Evolutionary conservation across 805 yeast genomes (phyloP).

Genomic region (Metschnikowia koreensis): DNA sequence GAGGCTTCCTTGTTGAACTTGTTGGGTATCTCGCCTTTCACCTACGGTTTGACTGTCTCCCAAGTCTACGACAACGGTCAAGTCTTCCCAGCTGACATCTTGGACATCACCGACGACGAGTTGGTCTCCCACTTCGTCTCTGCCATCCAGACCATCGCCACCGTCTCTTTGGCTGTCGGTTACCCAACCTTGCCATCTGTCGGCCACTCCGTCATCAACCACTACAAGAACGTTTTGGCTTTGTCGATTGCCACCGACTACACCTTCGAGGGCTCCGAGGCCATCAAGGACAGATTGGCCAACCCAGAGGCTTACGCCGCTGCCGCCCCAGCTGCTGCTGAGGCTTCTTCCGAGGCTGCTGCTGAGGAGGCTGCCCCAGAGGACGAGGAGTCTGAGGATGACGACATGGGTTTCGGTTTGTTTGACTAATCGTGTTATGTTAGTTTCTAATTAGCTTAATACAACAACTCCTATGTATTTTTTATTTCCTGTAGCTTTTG

Average conservation of each 20-base stretch:
- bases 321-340: constrained; percentile 97
- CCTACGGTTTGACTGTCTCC: constrained; percentile 95
- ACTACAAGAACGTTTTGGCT: constrained; percentile 98
- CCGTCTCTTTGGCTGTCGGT: constrained; percentile 94
- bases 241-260: constrained; percentile 97
- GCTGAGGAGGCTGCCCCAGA: constrained; percentile 73
- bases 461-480: constrained; percentile 1
- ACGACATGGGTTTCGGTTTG: constrained; percentile 98
- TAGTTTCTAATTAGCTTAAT: constrained; percentile 5
- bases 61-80: constrained; percentile 99
- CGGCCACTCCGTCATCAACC: constrained; percentile 97
- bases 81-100: constrained; percentile 93
- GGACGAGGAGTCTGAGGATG: constrained; percentile 63
- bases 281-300: constrained; percentile 98
- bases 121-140: constrained; percentile 87
- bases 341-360: constrained; percentile 60
- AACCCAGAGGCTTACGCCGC: constrained; percentile 99
- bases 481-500: too few species aligned
- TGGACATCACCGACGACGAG: constrained; percentile 98
- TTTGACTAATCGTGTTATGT: constrained; percentile 82
- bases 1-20: constrained; percentile 98
- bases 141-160: constrained; percentile 91
- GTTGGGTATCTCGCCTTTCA: constrained; percentile 99
- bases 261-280: constrained; percentile 99
- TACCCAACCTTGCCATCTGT: constrained; percentile 99